Percentiles rank a stretch among this genome's conserved stretches.
Conservation (phyloP, 805 yeast genomes). For the Helenozyma baotianmanensis region DNA sequence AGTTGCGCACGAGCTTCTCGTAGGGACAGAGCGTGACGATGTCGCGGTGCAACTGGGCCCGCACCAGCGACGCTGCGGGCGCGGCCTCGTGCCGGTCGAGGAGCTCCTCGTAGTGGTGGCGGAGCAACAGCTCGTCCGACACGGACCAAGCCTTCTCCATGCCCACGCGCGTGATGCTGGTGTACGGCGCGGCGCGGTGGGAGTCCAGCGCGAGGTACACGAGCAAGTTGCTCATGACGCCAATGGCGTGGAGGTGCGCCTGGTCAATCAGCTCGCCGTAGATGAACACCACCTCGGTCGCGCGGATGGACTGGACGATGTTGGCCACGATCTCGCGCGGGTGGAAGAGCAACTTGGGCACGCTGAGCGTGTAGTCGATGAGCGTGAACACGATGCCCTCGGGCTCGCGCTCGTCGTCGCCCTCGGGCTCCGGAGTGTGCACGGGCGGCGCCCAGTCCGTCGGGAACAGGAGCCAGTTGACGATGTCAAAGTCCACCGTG, state of each 20-base stretch:
- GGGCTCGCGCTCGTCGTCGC: background rate
- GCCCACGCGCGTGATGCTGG: conserved; percentile 8
- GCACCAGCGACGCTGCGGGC: background rate
- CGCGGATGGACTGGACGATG: conserved; percentile 11
- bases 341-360: conserved; percentile 8
- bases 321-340: conserved; percentile 10
- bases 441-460: background rate
- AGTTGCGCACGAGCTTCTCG: conserved; percentile 1
- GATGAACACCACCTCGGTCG: conserved; percentile 15
- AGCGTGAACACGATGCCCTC: conserved; percentile 10
- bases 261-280: conserved; percentile 29
- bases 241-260: conserved; percentile 20
- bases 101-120: conserved; percentile 15
- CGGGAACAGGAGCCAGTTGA: conserved; percentile 1
- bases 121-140: conserved; percentile 21
- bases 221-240: conserved; percentile 16
- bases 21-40: background rate
- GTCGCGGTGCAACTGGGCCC: background rate
- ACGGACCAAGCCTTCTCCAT: conserved; percentile 30
- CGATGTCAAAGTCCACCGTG: conserved; percentile 13
- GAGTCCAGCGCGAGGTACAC: conserved; percentile 6
- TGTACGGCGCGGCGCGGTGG: background rate
- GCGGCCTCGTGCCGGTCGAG: background rate
- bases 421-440: background rate
- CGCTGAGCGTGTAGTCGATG: conserved; percentile 20